A percentile compares a stretch with the other conserved stretches of the same genome.
phyloP scores from a whole-genome alignment of 1,284 basidiomycete species.

The Lentinula novae-zelandiae region DNA sequence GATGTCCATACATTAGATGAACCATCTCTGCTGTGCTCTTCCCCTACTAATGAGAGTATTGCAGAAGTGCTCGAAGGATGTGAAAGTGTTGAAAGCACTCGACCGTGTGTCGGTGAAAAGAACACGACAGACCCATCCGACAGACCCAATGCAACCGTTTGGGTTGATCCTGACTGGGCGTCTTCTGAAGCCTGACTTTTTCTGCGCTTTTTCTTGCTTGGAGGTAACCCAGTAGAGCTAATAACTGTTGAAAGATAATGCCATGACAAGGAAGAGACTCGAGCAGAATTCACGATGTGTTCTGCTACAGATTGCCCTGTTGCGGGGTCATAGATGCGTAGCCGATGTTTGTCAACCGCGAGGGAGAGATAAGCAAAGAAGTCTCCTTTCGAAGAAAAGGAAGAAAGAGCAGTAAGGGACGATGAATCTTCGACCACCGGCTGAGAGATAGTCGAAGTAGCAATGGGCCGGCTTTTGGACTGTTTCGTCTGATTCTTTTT shows the following conservation, averaged over 20 bases:
- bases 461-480: constrained; percentile 45
- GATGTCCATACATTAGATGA: constrained; percentile 47
- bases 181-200: constrained; percentile 32
- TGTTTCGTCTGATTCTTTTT: constrained; percentile 54
- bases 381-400: constrained; percentile 58
- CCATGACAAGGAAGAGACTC: constrained; percentile 57
- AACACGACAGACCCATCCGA: constrained; percentile 52
- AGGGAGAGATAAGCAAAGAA: constrained; percentile 66
- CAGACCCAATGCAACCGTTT: constrained; percentile 53
- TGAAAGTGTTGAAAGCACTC: constrained; percentile 50
- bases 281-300: constrained; percentile 51
- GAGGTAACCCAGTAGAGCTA: constrained; percentile 24
- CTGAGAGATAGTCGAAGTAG: constrained; percentile 59
- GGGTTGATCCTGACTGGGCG: constrained; percentile 21
- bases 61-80: constrained; percentile 50
- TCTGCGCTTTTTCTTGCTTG: constrained; percentile 45
- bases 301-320: constrained; percentile 56
- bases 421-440: constrained; percentile 49
- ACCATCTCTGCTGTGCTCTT: constrained; percentile 19
- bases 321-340: constrained; percentile 62
- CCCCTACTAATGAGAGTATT: constrained; percentile 44
- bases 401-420: constrained; percentile 43
- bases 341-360: constrained; percentile 70
- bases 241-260: constrained; percentile 31
- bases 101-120: constrained; percentile 57